Percentiles rank a stretch among this genome's conserved stretches.
These are phyloP conservation scores for Tuber magnatum DNA, from an alignment of 495 filamentous ascomycete species.

Conservation along the genomic window DNA sequence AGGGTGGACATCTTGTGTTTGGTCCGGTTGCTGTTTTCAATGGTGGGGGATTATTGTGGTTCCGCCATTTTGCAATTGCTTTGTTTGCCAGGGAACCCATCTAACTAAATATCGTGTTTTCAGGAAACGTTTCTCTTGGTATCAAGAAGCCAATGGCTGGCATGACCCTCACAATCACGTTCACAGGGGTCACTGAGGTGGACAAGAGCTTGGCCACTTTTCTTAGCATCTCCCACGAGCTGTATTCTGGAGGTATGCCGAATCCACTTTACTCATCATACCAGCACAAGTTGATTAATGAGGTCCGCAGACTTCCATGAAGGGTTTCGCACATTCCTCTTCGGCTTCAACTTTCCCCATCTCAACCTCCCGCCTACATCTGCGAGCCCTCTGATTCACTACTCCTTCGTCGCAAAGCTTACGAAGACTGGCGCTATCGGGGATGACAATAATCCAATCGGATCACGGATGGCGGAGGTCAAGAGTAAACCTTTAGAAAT, in stretches of 20 bases:
- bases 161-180: constrained; percentile 36
- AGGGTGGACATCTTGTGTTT: constrained; percentile 34
- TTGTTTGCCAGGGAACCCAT: neutral
- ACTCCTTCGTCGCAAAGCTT: constrained; percentile 35
- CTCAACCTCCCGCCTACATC: constrained; percentile 40
- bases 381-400: constrained; percentile 30
- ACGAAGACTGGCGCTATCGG: constrained; percentile 7
- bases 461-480: constrained; percentile 18
- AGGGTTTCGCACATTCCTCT: constrained; percentile 38
- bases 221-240: constrained; percentile 26
- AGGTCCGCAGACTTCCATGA: constrained; percentile 32
- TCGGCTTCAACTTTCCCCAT: constrained; percentile 39
- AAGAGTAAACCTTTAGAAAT: constrained; percentile 37
- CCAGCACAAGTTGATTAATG: neutral
- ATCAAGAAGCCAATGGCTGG: constrained; percentile 35
- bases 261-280: neutral
- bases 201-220: constrained; percentile 29
- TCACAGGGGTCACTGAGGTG: constrained; percentile 31
- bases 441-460: constrained; percentile 14
- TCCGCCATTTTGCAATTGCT: neutral
- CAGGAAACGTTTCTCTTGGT: constrained; percentile 33
- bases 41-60: constrained; percentile 22
- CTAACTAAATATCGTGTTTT: constrained; percentile 12
- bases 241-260: constrained; percentile 34
- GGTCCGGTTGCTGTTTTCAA: constrained; percentile 39